Evolutionary conservation across 2,329 filamentous ascomycete species (phyloP).

Genomic region (Fusarium chlamydosporum): DNA sequence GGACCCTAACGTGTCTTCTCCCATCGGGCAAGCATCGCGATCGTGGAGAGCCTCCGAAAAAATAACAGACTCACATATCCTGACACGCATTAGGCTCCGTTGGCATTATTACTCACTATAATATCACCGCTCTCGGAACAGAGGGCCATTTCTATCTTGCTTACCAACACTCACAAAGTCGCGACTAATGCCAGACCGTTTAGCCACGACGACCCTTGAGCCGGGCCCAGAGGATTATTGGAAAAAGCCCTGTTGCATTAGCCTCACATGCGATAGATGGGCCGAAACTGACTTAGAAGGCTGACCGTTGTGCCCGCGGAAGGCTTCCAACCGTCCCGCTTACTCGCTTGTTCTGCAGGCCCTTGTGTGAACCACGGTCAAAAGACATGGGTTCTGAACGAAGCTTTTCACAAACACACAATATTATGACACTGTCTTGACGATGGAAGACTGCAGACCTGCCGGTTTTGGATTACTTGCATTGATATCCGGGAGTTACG

Average conservation of each 20-base stretch:
- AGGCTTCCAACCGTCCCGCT: constrained; percentile 43
- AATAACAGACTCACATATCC: constrained; percentile 10
- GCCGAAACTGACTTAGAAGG: constrained; percentile 39
- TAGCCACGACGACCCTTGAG: constrained; percentile 40
- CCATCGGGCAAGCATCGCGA: constrained; percentile 38
- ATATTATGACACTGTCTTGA: constrained; percentile 1
- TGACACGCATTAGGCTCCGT: background rate
- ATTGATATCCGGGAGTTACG: constrained; percentile 23
- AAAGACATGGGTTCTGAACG: constrained; percentile 17
- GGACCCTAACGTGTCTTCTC: constrained; percentile 20
- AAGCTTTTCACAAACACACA: constrained; percentile 2
- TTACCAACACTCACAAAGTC: constrained; percentile 21
- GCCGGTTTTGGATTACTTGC: constrained; percentile 38
- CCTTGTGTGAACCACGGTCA: background rate
- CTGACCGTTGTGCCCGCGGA: constrained; percentile 44
- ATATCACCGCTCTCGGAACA: constrained; percentile 10
- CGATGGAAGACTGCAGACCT: constrained; percentile 33
- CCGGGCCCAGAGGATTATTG: constrained; percentile 30
- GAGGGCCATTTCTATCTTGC: constrained; percentile 9
- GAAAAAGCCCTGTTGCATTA: constrained; percentile 47
- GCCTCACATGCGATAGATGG: constrained; percentile 38
- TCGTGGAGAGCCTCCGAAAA: constrained; percentile 5
- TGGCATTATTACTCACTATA: constrained; percentile 10
- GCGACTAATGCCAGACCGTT: constrained; percentile 20
- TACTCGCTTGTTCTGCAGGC: background rate